Percentiles rank a stretch among this genome's conserved stretches.
phyloP scores from a whole-genome alignment of 2,329 filamentous ascomycete genomes.

The Apiospora malaysiana region DNA sequence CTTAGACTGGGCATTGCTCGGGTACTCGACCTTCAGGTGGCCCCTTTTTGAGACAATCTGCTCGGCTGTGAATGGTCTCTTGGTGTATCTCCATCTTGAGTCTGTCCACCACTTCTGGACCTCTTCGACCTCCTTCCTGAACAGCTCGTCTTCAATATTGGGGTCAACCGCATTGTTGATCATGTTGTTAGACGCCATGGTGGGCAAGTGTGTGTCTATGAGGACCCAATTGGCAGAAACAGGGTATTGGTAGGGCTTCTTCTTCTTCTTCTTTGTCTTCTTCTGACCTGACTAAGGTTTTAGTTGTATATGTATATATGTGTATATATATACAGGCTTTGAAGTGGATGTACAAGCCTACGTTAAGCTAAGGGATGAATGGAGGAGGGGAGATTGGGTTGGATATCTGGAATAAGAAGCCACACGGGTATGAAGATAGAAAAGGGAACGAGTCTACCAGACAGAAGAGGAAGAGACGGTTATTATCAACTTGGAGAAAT shows the following conservation, averaged over 20 bases:
- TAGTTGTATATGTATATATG: not conserved
- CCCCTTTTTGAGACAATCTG: slow-evolving; percentile 96
- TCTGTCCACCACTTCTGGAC: slow-evolving; percentile 96
- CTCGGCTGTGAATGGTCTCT: slow-evolving; percentile 91
- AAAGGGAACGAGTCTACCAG: not conserved
- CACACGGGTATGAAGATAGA: not conserved
- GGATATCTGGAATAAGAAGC: not conserved
- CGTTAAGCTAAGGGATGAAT: not conserved
- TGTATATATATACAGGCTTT: not conserved
- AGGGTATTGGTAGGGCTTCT: not conserved
- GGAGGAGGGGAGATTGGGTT: not conserved
- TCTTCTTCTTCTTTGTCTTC: not conserved
- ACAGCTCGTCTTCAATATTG: slow-evolving; percentile 68
- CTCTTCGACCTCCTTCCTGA: slow-evolving; percentile 80
- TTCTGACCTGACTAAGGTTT: not conserved
- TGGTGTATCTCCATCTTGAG: slow-evolving; percentile 90
- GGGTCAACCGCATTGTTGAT: slow-evolving; percentile 61
- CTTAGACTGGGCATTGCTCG: slow-evolving; percentile 87
- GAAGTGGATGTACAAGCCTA: not conserved
- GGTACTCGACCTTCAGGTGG: slow-evolving; percentile 87
- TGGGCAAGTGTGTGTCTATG: slow-evolving; percentile 30
- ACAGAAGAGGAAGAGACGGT: not conserved
- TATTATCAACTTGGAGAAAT: not conserved
- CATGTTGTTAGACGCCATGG: slow-evolving; percentile 70
- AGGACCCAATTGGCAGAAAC: not conserved